Percentiles rank a stretch among this genome's conserved stretches.
Evolutionary conservation across 2,329 filamentous ascomycete species (phyloP).

Genomic region (Diaporthe citrichinensis): DNA sequence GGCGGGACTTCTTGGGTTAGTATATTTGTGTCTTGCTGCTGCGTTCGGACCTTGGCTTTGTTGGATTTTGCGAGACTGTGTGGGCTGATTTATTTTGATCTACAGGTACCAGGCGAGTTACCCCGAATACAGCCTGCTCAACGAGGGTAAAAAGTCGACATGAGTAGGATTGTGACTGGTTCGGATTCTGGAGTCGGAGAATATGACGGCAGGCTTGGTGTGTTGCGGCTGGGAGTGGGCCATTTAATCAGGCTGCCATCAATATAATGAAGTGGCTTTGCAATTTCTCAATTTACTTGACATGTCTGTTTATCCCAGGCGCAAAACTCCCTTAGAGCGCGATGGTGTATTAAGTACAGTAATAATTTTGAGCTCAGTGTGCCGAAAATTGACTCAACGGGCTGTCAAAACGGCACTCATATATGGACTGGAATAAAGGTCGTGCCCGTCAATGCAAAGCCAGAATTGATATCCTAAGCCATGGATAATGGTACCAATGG

Average conservation of each 20-base stretch:
- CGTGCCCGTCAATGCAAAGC: too few species aligned
- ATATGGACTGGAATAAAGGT: too few species aligned
- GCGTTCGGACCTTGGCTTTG: background rate
- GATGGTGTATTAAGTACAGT: too few species aligned
- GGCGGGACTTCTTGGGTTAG: slow-evolving; percentile 37
- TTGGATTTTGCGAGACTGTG: background rate
- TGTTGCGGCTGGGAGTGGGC: background rate
- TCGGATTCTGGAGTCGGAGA: background rate
- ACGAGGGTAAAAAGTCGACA: slow-evolving; percentile 4
- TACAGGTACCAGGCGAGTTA: slow-evolving; percentile 33
- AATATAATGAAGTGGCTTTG: too few species aligned
- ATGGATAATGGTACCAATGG: too few species aligned
- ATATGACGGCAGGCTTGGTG: background rate
- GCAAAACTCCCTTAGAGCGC: too few species aligned
- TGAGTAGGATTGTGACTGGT: background rate
- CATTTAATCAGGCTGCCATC: too few species aligned
- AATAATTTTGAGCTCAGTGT: too few species aligned
- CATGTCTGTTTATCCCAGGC: background rate
- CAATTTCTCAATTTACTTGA: background rate
- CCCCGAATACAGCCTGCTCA: slow-evolving; percentile 29
- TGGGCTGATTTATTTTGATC: background rate
- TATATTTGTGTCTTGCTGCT: background rate
- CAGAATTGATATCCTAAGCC: too few species aligned
- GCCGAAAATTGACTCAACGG: background rate
- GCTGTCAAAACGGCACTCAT: too few species aligned